Conservation (phyloP, 495 filamentous ascomycete genomes). For the Xylaria flabelliformis region DNA sequence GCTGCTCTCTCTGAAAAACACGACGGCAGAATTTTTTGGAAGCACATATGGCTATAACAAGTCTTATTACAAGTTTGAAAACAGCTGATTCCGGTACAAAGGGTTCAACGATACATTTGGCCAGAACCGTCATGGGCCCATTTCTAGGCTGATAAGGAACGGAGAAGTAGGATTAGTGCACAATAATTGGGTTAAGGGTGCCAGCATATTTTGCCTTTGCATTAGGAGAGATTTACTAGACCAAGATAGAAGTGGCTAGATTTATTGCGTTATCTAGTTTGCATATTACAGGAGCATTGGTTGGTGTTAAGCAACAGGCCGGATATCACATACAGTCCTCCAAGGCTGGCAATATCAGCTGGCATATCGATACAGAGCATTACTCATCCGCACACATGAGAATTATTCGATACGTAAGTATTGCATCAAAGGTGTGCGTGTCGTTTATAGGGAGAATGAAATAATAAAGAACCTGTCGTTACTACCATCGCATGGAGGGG, state of each 20-base stretch:
- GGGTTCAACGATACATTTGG: neutral
- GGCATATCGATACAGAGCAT: neutral
- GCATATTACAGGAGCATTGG: constrained; percentile 9
- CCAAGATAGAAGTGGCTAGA: constrained; percentile 1
- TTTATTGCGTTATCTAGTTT: neutral
- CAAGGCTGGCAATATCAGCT: neutral
- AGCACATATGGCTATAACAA: neutral
- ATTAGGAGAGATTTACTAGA: neutral
- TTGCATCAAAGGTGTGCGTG: neutral
- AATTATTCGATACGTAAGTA: neutral
- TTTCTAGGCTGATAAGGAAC: too few species aligned
- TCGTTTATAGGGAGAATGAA: neutral
- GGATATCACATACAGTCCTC: neutral
- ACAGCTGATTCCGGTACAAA: neutral
- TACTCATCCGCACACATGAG: neutral
- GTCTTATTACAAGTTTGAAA: neutral
- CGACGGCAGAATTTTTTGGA: neutral
- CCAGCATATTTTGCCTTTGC: neutral
- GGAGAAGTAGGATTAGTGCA: neutral
- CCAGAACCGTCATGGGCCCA: neutral
- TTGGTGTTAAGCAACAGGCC: neutral
- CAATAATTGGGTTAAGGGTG: neutral
- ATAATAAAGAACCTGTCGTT: neutral
- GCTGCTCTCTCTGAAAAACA: neutral
- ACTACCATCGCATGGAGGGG: neutral